A percentile compares a stretch with the other conserved stretches of the same genome.
Evolutionary conservation across 1,139 yeast species (phyloP).

Genomic region (Protomyces lactucae-debilis): DNA sequence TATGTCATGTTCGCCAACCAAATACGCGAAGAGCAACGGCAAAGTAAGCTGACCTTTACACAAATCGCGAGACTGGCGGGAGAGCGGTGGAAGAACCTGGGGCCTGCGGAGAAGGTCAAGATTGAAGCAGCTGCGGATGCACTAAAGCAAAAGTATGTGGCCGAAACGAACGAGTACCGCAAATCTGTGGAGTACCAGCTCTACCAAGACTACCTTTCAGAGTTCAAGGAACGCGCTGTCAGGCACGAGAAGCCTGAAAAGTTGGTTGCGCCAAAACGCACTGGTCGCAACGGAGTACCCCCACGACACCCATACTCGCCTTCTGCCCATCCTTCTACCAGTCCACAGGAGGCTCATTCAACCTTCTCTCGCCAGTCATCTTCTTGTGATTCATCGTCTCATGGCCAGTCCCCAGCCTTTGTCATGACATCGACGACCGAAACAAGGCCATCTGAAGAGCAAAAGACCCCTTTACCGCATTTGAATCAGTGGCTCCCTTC

Average conservation of each 20-base stretch:
- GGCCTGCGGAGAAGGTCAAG: constrained; percentile 3
- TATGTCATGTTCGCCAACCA: constrained; percentile 25
- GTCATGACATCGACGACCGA: no score
- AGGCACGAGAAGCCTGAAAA: constrained; percentile 19
- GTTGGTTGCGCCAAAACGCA: constrained; percentile 11
- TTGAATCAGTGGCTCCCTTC: not conserved
- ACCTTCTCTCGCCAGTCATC: no score
- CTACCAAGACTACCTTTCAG: constrained; percentile 25
- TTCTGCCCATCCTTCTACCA: no score
- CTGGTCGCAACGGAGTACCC: not conserved
- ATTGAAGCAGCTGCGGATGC: constrained; percentile 20
- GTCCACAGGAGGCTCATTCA: no score
- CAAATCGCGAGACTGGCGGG: constrained; percentile 21
- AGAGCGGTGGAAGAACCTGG: constrained; percentile 24
- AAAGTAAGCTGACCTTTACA: constrained; percentile 12
- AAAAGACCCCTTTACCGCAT: not conserved
- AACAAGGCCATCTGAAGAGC: no score
- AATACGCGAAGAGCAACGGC: constrained; percentile 20
- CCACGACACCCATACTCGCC: no score
- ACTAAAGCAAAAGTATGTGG: constrained; percentile 1
- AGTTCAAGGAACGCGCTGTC: constrained; percentile 20
- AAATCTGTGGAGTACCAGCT: constrained; percentile 10
- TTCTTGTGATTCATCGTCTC: no score
- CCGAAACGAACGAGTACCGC: constrained; percentile 9
- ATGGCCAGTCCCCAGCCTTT: no score